Evolutionary conservation across 331 rosid species (phyloP), one percentile per base, ranked within the genome.

Genomic region (Stylosanthes scabra): DNA sequence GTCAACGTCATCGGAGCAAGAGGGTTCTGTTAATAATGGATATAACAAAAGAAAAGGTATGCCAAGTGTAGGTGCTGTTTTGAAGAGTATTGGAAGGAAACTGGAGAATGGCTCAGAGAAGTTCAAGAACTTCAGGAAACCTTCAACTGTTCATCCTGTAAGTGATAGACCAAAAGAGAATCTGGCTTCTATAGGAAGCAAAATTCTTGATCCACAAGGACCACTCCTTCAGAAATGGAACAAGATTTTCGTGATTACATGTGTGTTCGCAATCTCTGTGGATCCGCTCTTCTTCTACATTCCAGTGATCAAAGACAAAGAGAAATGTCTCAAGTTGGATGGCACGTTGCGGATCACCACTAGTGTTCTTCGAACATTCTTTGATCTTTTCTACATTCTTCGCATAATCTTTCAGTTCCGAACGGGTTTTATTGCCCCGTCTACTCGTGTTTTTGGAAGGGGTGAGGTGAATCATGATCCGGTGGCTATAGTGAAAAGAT

Each of bases 371-470:
- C 96, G 98, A 31, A 80, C 99, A 11, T 72, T 92, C 82, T 85
- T 74, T 10, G 98, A 95, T 85, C 74, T 85, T 25, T 92, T 92
- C 80, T 91, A 92, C 61, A 45, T 89, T 76, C 80, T 92, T 50
- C 91, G 66, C 63, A 90, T 95, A 31, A 78, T 87, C 78, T 88
- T 92, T 85, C 89, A 92, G 76, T 92, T 95, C 58, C 84, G 80
- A 3, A 95, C 93, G 0, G 97, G 94, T 6, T 90, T 88, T 68
- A 83, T 92, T n/a, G 84, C 91, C n/a, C 96, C 97, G 52, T 79
- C 97, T 75, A 88, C 97, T 71, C 89, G 86, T 59, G 94, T 90
- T 52, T 90, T 92, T 16, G 99, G 99, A 67, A 87, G 96, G 84
- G 94, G 94, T 12, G 97, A 87, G 60, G 83, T 88, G 50, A 42